Conservation (phyloP, 352 stramenopile genomes). For the Elongisporangium prolatum region DNA sequence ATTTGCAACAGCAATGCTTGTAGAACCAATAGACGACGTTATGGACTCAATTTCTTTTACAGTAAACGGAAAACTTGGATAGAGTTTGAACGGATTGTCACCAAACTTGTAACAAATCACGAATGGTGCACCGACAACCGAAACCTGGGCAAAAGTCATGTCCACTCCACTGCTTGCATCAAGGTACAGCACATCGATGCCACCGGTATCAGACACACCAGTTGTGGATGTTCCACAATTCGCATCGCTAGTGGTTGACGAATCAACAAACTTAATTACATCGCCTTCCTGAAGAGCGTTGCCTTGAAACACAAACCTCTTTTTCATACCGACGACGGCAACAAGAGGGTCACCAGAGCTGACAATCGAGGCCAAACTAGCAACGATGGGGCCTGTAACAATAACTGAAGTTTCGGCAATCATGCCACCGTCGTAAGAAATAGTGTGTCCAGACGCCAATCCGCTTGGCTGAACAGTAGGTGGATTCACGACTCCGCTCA, state of each 20-base stretch:
- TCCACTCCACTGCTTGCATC: conserved; percentile 14
- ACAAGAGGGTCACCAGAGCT: conserved; percentile 40
- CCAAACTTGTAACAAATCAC: conserved; percentile 69
- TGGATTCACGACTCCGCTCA: conserved; percentile 45
- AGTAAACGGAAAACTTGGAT: conserved; percentile 31
- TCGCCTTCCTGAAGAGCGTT: conserved; percentile 29
- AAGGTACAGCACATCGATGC: conserved; percentile 26
- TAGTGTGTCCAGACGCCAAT: conserved; percentile 15
- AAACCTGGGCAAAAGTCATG: conserved; percentile 45
- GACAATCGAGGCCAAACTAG: conserved; percentile 28
- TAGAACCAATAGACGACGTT: conserved; percentile 21
- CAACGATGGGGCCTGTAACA: conserved; percentile 27
- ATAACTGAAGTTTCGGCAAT: conserved; percentile 37
- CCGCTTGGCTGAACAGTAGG: conserved; percentile 23
- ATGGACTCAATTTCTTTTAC: conserved; percentile 48
- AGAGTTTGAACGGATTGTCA: conserved; percentile 63
- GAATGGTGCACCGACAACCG: conserved; percentile 29
- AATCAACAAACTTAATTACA: conserved; percentile 61
- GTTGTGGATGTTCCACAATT: conserved; percentile 39
- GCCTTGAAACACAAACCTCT: conserved; percentile 47
- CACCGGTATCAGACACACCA: conserved; percentile 47
- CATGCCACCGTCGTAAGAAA: conserved; percentile 36
- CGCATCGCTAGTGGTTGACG: conserved; percentile 39
- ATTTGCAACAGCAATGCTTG: conserved; percentile 36
- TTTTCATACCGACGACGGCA: conserved; percentile 41